Conservation (phyloP, 176 grass and related monocot species). For the Otatea glauca region DNA sequence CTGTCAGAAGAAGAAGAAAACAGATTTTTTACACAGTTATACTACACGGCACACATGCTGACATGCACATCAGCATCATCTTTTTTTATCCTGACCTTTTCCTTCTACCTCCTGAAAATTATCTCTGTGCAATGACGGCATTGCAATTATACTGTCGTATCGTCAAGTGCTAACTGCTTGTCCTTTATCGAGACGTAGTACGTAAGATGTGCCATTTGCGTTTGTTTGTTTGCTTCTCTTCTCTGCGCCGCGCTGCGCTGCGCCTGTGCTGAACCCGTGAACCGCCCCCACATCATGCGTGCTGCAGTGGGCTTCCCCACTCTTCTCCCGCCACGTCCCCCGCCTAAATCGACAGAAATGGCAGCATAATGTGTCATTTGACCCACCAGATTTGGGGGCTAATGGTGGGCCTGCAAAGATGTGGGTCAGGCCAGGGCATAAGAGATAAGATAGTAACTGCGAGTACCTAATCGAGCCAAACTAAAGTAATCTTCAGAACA, state of each 20-base stretch:
- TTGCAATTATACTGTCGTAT: not conserved
- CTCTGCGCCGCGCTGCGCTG: not conserved
- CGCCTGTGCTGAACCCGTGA: too few species aligned
- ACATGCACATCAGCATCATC: too few species aligned
- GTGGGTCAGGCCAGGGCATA: constrained; percentile 1
- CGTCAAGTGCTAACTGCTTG: not conserved
- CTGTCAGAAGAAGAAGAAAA: not conserved
- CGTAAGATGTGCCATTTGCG: not conserved
- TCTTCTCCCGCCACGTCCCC: not conserved
- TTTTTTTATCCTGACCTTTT: too few species aligned
- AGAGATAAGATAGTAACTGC: constrained; percentile 16
- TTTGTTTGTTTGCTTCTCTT: constrained; percentile 19
- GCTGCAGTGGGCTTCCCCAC: not conserved
- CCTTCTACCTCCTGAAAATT: not conserved
- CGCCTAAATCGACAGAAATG: constrained; percentile 21
- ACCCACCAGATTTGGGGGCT: constrained; percentile 33
- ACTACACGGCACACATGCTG: not conserved
- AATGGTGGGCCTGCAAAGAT: constrained; percentile 30
- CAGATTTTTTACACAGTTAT: not conserved
- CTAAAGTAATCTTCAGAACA: not conserved
- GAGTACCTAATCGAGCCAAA: not conserved
- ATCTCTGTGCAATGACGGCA: not conserved
- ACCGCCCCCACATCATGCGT: constrained; percentile 1
- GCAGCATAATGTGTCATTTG: constrained; percentile 11
- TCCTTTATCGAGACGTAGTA: not conserved